Conservation (phyloP, 371 early-diverging fungal species). For the Capniomyces stellatus region DNA sequence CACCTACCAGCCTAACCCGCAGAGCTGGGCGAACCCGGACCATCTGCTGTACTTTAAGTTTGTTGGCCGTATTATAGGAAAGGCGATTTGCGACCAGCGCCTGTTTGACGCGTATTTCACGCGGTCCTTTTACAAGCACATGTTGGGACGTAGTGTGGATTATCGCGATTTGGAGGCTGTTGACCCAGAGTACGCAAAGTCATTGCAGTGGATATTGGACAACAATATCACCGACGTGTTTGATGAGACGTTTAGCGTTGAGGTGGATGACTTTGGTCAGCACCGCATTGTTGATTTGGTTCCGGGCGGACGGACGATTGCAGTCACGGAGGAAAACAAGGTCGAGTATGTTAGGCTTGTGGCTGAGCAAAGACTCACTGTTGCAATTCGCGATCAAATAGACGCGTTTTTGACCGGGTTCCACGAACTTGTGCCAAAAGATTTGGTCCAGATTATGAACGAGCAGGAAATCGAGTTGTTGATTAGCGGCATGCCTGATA, state of each 20-base stretch:
- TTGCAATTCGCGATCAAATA: constrained; percentile 85
- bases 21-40: constrained; percentile 86
- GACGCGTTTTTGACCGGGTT: constrained; percentile 87
- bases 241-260: constrained; percentile 86
- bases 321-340: constrained; percentile 94
- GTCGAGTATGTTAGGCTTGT: constrained; percentile 87
- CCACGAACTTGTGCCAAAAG: constrained; percentile 84
- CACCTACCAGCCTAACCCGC: constrained; percentile 93
- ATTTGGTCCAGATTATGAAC: constrained; percentile 86
- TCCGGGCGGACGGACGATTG: constrained; percentile 73
- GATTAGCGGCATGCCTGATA: constrained; percentile 95
- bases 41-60: constrained; percentile 96
- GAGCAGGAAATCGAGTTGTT: constrained; percentile 97
- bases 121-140: constrained; percentile 95
- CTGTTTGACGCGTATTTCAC: constrained; percentile 94
- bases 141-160: constrained; percentile 78
- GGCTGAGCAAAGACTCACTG: constrained; percentile 69
- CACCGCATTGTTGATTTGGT: constrained; percentile 72
- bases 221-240: constrained; percentile 92
- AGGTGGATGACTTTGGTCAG: constrained; percentile 86
- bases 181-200: constrained; percentile 94
- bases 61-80: constrained; percentile 96
- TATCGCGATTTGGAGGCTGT: constrained; percentile 93
- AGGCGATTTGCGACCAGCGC: constrained; percentile 92
- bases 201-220: constrained; percentile 92